Evolutionary conservation across 495 filamentous ascomycete genomes (phyloP), one percentile per base, ranked within the genome.

Genomic region (Talaromyces nanjingensis): DNA sequence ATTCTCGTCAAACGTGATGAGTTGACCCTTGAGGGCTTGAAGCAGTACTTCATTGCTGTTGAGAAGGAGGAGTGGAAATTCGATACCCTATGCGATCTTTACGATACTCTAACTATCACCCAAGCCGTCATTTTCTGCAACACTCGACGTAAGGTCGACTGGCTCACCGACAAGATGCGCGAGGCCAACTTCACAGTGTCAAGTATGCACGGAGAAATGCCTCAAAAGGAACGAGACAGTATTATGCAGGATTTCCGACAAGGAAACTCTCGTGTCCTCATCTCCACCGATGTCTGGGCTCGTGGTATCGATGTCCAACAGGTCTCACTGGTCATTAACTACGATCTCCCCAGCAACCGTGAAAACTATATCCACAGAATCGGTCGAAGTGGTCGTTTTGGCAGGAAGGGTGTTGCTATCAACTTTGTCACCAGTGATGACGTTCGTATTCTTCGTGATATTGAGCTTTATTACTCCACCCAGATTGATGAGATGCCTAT

Each of bases 41-140:
- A 98, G 82, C 94, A 99, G 76, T 99, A 96, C 79, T 99, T 96
- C 78, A 99, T 99, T 69, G 96, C 94, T 11, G 93, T 98, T 31
- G 94, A 99, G 79, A 98, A 97, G 79, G 94, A 99, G 75, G 94
- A 98, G 70, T 99, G 94, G 94, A 99, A 99, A 72, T 92, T 99
- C 67, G 94, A 99, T 72, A 99, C 94, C n/a, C 87, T 99, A 8
- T 98, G 91, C 72, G 94, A 99, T 81, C 89, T 99, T 27, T 99
- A 99, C 83, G 94, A 99, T 73, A 99, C 94, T 6, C 79, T 99
- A 65, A 99, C 94, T 61, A 99, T 99, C 75, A 99, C 94, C 18
- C 94, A 99, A 76, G 94, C 94, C 9, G 94, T 99, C 70, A 99
- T 99, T 75, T 99, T 99, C 87, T 99, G 94, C 84, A 99, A 99